A percentile compares a stretch with the other conserved stretches of the same genome.
Evolutionary conservation across 495 filamentous ascomycete species (phyloP).

Genomic region (Penicillium silybi): DNA sequence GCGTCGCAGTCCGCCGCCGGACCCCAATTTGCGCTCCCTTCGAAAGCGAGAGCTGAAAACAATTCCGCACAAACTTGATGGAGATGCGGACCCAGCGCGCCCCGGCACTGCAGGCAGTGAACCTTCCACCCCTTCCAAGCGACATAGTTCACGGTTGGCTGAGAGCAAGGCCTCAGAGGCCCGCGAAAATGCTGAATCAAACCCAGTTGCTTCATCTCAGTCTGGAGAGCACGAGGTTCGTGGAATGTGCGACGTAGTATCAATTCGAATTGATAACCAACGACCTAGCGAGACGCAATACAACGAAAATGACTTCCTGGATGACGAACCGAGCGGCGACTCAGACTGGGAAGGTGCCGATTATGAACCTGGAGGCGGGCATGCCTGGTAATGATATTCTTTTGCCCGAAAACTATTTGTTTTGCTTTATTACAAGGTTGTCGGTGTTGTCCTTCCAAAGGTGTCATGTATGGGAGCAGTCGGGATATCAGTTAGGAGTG

Average conservation of each 20-base stretch:
- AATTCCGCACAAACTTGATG: neutral
- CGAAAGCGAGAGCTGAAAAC: slow-evolving; percentile 8
- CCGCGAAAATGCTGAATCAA: slow-evolving; percentile 7
- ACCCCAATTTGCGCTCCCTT: slow-evolving; percentile 28
- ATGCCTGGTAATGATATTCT: slow-evolving; percentile 25
- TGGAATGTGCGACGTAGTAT: slow-evolving; percentile 77
- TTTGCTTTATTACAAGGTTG: too few relatives aligned
- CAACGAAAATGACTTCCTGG: slow-evolving; percentile 76
- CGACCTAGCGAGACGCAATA: slow-evolving; percentile 69
- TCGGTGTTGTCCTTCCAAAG: neutral
- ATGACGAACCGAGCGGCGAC: slow-evolving; percentile 64
- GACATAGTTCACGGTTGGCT: slow-evolving; percentile 40
- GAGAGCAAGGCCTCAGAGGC: slow-evolving; percentile 22
- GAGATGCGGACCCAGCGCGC: slow-evolving; percentile 1
- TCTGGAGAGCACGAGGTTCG: slow-evolving; percentile 44
- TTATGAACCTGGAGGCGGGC: slow-evolving; percentile 18
- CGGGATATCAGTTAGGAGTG: neutral
- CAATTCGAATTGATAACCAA: slow-evolving; percentile 77
- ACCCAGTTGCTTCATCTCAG: neutral
- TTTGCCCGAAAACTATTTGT: neutral
- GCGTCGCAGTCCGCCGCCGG: slow-evolving; percentile 49
- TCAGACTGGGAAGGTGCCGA: slow-evolving; percentile 70
- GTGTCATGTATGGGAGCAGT: neutral
- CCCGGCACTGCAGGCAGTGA: slow-evolving; percentile 11
- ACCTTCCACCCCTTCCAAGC: slow-evolving; percentile 29